phyloP scores from a whole-genome alignment of 2,329 filamentous ascomycete species.

The Scedosporium boydii region DNA sequence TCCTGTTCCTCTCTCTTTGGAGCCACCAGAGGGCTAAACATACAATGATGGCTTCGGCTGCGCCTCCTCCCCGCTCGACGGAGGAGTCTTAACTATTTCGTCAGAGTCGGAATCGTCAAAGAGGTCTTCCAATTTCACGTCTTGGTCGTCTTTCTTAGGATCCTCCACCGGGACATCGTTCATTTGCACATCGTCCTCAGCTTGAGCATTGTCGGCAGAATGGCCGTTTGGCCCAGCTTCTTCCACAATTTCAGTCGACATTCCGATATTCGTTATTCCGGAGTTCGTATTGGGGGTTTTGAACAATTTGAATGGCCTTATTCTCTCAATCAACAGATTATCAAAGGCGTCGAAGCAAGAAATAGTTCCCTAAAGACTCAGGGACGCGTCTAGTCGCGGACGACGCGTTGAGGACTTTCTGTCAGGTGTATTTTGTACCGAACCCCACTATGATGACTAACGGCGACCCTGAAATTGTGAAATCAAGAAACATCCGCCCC shows the following conservation, averaged over 20 bases:
- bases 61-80: slow-evolving; percentile 16
- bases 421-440: too few relatives aligned
- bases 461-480: too few relatives aligned
- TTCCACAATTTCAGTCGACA: background rate
- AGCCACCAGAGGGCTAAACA: background rate
- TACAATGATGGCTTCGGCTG: background rate
- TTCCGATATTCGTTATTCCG: background rate
- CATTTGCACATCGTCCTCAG: slow-evolving; percentile 30
- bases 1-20: background rate
- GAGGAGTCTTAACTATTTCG: slow-evolving; percentile 40
- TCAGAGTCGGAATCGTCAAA: slow-evolving; percentile 46
- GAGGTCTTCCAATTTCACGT: background rate
- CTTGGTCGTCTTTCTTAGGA: slow-evolving; percentile 7
- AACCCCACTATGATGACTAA: too few relatives aligned
- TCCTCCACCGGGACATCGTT: slow-evolving; percentile 9
- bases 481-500: too few relatives aligned
- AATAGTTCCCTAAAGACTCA: background rate
- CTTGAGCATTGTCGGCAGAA: slow-evolving; percentile 4
- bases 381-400: background rate
- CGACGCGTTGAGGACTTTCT: background rate
- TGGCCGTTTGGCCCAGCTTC: background rate
- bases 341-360: too few relatives aligned
- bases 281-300: too few relatives aligned
- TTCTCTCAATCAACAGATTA: too few relatives aligned
- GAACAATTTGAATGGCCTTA: too few relatives aligned